Percentiles rank a stretch among this genome's conserved stretches.
Evolutionary conservation across 495 filamentous ascomycete genomes (phyloP).

Genomic region (Aspergillus coremiiformis): DNA sequence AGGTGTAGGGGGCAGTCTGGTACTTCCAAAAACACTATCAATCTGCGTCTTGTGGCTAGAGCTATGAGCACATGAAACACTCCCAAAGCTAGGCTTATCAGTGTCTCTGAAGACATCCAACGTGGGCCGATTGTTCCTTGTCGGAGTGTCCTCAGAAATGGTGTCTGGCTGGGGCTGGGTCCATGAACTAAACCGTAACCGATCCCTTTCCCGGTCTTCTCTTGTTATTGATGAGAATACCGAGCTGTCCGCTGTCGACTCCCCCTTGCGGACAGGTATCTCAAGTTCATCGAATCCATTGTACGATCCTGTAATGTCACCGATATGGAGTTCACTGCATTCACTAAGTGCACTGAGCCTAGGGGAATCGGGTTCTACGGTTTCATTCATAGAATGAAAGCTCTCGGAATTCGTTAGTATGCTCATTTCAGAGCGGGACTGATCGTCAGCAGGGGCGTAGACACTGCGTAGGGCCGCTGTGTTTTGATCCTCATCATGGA

Average conservation of each 20-base stretch:
- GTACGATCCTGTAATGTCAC: slow-evolving; percentile 29
- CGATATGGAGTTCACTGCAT: slow-evolving; percentile 66
- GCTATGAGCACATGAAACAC: slow-evolving; percentile 17
- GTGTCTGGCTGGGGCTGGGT: slow-evolving; percentile 18
- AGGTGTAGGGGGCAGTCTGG: slow-evolving; percentile 36
- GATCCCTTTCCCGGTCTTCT: slow-evolving; percentile 14
- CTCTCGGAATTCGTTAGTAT: slow-evolving; percentile 34
- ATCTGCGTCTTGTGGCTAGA: slow-evolving; percentile 22
- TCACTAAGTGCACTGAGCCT: slow-evolving; percentile 72
- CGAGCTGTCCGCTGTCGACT: slow-evolving; percentile 11
- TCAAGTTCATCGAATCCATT: slow-evolving; percentile 27
- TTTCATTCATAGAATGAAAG: slow-evolving; percentile 28
- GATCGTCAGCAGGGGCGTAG: slow-evolving; percentile 46
- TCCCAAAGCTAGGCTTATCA: slow-evolving; percentile 12
- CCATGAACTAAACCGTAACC: slow-evolving; percentile 26
- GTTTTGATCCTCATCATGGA: slow-evolving; percentile 53
- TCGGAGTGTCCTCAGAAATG: slow-evolving; percentile 16
- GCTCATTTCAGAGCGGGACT: slow-evolving; percentile 23
- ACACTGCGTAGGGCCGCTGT: slow-evolving; percentile 60
- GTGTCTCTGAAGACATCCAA: slow-evolving; percentile 16
- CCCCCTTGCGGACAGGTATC: slow-evolving; percentile 25
- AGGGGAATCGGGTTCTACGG: slow-evolving; percentile 44
- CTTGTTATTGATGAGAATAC: slow-evolving; percentile 13
- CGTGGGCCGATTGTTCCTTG: slow-evolving; percentile 11
- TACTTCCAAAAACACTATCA: slow-evolving; percentile 30